Base-by-base conservation (phyloP, 495 filamentous ascomycete genomes). In the Thermothielavioides terrestris region DNA sequence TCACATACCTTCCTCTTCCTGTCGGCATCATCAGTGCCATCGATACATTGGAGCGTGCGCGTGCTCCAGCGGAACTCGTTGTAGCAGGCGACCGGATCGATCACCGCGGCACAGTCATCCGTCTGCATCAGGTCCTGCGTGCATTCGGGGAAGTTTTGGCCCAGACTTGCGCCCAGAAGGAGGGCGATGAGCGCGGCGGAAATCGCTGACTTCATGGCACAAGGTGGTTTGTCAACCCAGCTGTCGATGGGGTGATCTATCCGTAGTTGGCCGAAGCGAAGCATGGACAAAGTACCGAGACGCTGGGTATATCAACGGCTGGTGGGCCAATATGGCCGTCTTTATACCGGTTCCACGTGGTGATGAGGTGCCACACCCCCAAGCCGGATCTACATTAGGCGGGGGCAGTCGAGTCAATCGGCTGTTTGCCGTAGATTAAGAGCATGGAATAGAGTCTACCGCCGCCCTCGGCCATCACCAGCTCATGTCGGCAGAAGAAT, bases 21-120 rank as follows among this genome's bases (percentile, higher is more conserved):
- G 8, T 65, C 67, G 8, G 65, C 46, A 21, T 69, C 62, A 26
- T 65, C 58, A 9, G 41, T 60, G 4, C 65, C 69, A 6, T 65
- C 65, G 37, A 73, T 71, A 43, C 69, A 73, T 0, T 57, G 49
- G 11, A 73, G 50, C 6, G 69, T 71, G 32, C 64, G 65, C 2
- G 61, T 48, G 15, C 23, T 50, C 46, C 64, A 73, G 3, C 67
- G 50, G 54, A 62, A 71, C 55, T 71, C 56, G 53, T 73, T 73
- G 50, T 73, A 73, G 54, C 69, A 73, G 20, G 69, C 69, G 38
- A 63, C 67, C 22, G 69, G 65, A 35, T 70, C 61, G 44, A 70
- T 66, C 38, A 73, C 69, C 23, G 62, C 65, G 20, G 64, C 64
- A 44, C 69, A 73, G 14, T 73, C 69, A 28, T 68, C 62, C 10